These are phyloP conservation scores for Pythium folliculosum DNA, from an alignment of 352 stramenopile species.

Conservation along the genomic window DNA sequence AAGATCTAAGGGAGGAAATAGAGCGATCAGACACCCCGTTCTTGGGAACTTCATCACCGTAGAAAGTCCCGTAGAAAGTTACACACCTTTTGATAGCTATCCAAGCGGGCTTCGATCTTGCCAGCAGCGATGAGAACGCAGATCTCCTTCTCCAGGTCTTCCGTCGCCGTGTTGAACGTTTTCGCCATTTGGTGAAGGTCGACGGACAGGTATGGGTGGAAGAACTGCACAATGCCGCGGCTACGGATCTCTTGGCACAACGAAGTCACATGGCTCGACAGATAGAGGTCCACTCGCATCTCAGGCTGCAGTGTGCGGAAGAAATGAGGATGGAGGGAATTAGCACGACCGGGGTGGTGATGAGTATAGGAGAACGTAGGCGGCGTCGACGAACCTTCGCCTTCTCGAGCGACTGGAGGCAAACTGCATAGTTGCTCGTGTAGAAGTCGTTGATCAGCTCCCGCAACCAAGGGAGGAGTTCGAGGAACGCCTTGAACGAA, in stretches of 20 bases:
- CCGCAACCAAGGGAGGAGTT: constrained; percentile 83
- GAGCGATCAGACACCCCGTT: not conserved
- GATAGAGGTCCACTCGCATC: constrained; percentile 78
- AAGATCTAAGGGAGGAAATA: constrained; percentile 47
- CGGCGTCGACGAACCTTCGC: constrained; percentile 49
- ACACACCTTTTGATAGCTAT: constrained; percentile 87
- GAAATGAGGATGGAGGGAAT: too few relatives aligned
- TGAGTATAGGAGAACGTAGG: not conserved
- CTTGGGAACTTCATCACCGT: not conserved
- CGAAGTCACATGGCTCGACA: constrained; percentile 70
- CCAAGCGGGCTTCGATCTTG: constrained; percentile 82
- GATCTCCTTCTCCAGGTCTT: constrained; percentile 75
- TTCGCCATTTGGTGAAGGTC: constrained; percentile 85
- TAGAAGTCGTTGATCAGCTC: constrained; percentile 90
- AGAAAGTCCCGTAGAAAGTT: not conserved
- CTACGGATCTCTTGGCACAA: constrained; percentile 84
- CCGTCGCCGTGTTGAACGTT: constrained; percentile 72
- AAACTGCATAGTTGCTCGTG: constrained; percentile 84
- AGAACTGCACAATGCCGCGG: constrained; percentile 89
- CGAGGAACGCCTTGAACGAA: constrained; percentile 88
- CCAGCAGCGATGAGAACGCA: constrained; percentile 72
- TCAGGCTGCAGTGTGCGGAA: constrained; percentile 41
- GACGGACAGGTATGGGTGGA: constrained; percentile 86
- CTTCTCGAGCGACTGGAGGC: constrained; percentile 72
- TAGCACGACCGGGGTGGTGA: too few relatives aligned